Conservation (phyloP, 106 monocot species). For the Dendrobium catenatum region DNA sequence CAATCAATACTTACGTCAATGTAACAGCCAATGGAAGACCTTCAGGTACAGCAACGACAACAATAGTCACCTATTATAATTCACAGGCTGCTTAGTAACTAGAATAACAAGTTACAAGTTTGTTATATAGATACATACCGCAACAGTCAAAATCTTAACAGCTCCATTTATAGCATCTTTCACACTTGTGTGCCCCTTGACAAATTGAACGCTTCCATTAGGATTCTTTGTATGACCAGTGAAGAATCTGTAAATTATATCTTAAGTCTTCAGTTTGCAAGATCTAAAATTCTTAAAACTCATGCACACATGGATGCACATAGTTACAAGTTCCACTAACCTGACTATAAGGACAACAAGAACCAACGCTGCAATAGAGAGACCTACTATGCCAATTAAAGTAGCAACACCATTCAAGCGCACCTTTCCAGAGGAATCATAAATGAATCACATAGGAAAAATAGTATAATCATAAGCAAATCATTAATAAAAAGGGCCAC, state of each 20-base stretch:
- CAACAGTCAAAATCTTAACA: conserved; percentile 30
- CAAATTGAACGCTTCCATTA: conserved; percentile 27
- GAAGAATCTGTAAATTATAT: conserved; percentile 22
- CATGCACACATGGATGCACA: not conserved
- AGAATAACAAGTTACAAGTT: not conserved
- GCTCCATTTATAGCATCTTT: conserved; percentile 20
- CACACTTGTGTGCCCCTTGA: conserved; percentile 14
- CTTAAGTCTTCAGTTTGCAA: not conserved
- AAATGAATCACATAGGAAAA: not conserved
- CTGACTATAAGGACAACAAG: conserved; percentile 75
- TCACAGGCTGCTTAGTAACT: not conserved
- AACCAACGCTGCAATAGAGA: conserved; percentile 63
- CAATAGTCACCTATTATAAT: conserved; percentile 24
- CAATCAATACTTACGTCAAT: conserved; percentile 9
- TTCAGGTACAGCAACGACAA: conserved; percentile 22
- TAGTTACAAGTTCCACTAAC: conserved; percentile 20
- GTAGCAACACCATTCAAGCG: conserved; percentile 96
- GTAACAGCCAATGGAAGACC: conserved; percentile 20
- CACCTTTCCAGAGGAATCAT: conserved; percentile 40
- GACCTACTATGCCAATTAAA: conserved; percentile 82
- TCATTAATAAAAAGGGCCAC: not conserved
- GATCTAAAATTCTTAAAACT: not conserved
- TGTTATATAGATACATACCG: conserved; percentile 18
- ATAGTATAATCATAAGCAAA: not conserved
- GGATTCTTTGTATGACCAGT: conserved; percentile 24